A percentile compares a stretch with the other conserved stretches of the same genome.
phyloP scores from a whole-genome alignment of 371 early-diverging fungal species.

The Mortierella sp. region DNA sequence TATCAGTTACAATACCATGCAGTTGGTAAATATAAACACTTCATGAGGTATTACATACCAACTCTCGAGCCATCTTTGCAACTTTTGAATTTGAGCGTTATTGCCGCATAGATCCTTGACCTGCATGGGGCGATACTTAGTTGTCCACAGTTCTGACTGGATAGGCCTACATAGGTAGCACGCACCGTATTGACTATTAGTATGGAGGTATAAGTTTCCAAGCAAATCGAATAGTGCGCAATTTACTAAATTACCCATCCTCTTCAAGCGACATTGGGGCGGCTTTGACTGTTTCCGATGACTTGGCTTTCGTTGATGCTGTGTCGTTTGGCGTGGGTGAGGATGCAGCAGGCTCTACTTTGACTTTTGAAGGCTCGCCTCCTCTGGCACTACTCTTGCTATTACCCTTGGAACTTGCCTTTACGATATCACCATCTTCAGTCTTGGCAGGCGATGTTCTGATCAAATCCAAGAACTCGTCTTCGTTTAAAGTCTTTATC shows the following conservation, averaged over 20 bases:
- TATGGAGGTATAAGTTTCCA: neutral
- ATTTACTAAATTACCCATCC: constrained; percentile 2
- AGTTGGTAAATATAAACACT: neutral
- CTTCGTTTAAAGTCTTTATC: constrained; percentile 89
- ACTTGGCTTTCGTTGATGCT: constrained; percentile 5
- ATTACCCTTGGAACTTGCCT: constrained; percentile 30
- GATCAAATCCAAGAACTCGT: constrained; percentile 88
- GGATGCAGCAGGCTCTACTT: constrained; percentile 24
- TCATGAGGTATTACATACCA: constrained; percentile 65
- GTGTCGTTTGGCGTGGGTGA: neutral
- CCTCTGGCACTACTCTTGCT: constrained; percentile 18
- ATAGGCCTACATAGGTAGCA: constrained; percentile 7
- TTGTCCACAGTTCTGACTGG: constrained; percentile 88
- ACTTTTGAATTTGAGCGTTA: constrained; percentile 73
- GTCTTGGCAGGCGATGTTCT: constrained; percentile 62
- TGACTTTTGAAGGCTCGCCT: constrained; percentile 13
- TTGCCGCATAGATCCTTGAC: constrained; percentile 96
- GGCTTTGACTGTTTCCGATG: neutral
- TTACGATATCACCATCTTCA: constrained; percentile 28
- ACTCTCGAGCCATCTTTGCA: constrained; percentile 81
- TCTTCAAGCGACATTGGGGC: neutral
- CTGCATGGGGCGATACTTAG: constrained; percentile 93
- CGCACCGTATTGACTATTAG: neutral
- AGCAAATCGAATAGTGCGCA: neutral
- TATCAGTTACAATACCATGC: neutral